phyloP scores from a whole-genome alignment of 2,329 filamentous ascomycete species.

The Coniochaeta sp. region DNA sequence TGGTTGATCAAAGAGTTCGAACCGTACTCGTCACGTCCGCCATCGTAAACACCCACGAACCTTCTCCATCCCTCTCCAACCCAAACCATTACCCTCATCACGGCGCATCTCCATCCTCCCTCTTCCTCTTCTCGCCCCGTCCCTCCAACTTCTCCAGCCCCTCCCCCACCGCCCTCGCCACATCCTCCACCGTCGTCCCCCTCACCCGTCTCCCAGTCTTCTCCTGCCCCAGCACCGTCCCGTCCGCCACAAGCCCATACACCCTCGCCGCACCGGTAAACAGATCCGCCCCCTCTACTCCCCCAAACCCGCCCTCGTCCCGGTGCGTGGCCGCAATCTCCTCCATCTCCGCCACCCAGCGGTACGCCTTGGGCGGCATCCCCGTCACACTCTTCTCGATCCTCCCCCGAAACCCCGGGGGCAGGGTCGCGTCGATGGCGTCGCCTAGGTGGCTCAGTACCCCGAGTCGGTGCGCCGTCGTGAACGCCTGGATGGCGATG shows the following conservation, averaged over 20 bases:
- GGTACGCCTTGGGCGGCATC: slow-evolving; percentile 69
- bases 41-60: too few species aligned
- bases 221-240: slow-evolving; percentile 53
- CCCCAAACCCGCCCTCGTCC: slow-evolving; percentile 55
- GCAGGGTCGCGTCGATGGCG: slow-evolving; percentile 42
- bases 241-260: slow-evolving; percentile 54
- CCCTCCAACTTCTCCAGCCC: slow-evolving; percentile 26
- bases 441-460: slow-evolving; percentile 51
- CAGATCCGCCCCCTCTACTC: slow-evolving; percentile 45
- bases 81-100: background rate
- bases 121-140: background rate
- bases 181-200: slow-evolving; percentile 50
- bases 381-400: slow-evolving; percentile 32
- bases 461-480: slow-evolving; percentile 57
- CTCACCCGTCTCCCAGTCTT: slow-evolving; percentile 48
- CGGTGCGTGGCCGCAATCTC: slow-evolving; percentile 63
- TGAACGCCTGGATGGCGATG: slow-evolving; percentile 63
- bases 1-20: too few species aligned
- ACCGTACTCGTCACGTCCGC: too few species aligned
- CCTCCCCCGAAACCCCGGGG: slow-evolving; percentile 24
- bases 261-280: slow-evolving; percentile 55
- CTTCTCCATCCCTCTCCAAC: background rate
- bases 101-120: background rate
- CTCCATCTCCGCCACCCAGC: slow-evolving; percentile 73
- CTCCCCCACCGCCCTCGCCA: slow-evolving; percentile 41